Base-by-base conservation (phyloP, 2,329 filamentous ascomycete genomes). In the Neofusicoccum laricinum region DNA sequence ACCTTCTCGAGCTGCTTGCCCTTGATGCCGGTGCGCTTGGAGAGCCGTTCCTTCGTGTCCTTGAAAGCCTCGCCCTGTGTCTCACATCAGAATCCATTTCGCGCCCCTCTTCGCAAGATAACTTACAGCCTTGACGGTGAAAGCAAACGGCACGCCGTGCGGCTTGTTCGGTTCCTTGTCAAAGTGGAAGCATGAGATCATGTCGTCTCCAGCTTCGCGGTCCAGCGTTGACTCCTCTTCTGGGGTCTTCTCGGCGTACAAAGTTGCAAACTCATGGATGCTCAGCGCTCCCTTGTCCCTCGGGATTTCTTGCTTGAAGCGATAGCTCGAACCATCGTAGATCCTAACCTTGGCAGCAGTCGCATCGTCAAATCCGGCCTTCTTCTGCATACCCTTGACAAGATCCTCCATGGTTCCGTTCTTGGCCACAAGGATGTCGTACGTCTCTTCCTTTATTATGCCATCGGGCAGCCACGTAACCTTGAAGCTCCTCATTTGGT, bases 1-100 rank as follows among this genome's bases (percentile, higher is more conserved):
- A 99, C 95, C 83, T 98, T 98, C 78, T 99, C 94, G 70, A 99
- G 93, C 69, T 92, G 92, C 83, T 99, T 99, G 77, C 95, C 96
- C 79, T 97, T 97, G 79, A 99, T 89, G 30, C 93, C 93, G 0
- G 92, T 97, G 65, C 94, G 86, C 77, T 93, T 94, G 70, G 95
- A 93, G 3, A 99, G 82, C n/a, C 95, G 88, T 79, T 96, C 92
- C 81, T 94, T 97, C 48, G 93, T 97, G 38, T 98, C 92, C 65
- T 87, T 88, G 78, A 99, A 98, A 43, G 84, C 83, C 76, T 99
- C 95, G 62, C 88, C 91, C 87, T 94, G 59, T 8, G 12, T 5
- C 4, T 19, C 65, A 2, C 10, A n/a, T 46, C 38, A 21, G 15
- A 32, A 57, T 17, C 25, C 11, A 7, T 25, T 5, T 19, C 4